Conservation (phyloP, 2,329 filamentous ascomycete species). For the Zymoseptoria brevis region DNA sequence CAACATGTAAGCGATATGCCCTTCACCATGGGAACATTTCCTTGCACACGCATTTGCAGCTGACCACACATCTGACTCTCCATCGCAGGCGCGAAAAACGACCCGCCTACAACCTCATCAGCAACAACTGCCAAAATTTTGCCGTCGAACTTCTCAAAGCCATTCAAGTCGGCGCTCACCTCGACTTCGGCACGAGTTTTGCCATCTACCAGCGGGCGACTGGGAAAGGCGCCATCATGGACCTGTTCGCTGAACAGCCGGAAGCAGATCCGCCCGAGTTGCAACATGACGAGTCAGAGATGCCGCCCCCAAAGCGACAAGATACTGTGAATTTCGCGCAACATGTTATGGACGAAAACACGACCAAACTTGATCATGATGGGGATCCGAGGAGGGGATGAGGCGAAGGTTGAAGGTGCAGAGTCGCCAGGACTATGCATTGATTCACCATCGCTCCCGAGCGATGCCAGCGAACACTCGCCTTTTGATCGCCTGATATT, state of each 20-base stretch:
- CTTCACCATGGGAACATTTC: too few relatives aligned
- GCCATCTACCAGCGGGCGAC: slow-evolving; percentile 14
- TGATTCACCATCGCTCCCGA: neutral
- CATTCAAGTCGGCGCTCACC: slow-evolving; percentile 11
- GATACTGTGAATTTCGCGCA: slow-evolving; percentile 10
- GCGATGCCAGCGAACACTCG: neutral
- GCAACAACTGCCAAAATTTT: slow-evolving; percentile 18
- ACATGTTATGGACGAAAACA: slow-evolving; percentile 16
- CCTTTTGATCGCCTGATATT: neutral
- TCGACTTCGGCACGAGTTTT: slow-evolving; percentile 13
- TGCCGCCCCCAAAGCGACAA: slow-evolving; percentile 7
- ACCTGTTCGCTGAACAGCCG: slow-evolving; percentile 10
- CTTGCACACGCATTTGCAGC: too few relatives aligned
- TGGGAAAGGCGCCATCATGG: slow-evolving; percentile 10
- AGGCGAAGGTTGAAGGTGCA: neutral
- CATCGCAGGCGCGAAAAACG: slow-evolving; percentile 8
- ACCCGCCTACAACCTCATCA: slow-evolving; percentile 15
- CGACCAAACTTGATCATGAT: slow-evolving; percentile 13
- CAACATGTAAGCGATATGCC: slow-evolving; percentile 8
- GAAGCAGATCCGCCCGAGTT: slow-evolving; percentile 3
- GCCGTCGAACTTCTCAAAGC: slow-evolving; percentile 13
- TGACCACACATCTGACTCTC: too few relatives aligned
- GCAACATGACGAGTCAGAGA: slow-evolving; percentile 8
- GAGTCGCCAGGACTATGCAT: neutral
- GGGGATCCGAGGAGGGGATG: neutral